Percentiles rank a stretch among this genome's conserved stretches.
phyloP scores from a whole-genome alignment of 2,329 filamentous ascomycete species.

The Aspergillaceae sp. region DNA sequence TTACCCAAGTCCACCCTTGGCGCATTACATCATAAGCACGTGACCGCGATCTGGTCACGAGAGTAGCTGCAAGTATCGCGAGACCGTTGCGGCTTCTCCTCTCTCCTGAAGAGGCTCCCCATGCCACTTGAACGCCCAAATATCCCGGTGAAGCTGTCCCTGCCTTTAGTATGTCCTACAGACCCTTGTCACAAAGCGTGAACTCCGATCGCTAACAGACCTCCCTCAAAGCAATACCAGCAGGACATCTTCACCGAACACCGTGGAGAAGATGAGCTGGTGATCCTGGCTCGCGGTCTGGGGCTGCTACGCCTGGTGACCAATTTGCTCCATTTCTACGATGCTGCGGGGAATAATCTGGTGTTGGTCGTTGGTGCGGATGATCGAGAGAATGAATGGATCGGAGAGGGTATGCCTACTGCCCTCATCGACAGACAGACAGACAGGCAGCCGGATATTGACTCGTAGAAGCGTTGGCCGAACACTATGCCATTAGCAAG shows the following conservation, averaged over 20 bases:
- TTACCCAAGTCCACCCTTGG: background rate
- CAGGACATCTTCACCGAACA: constrained; percentile 90
- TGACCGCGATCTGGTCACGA: constrained; percentile 10
- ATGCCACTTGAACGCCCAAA: constrained; percentile 37
- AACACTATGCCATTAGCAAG: constrained; percentile 86
- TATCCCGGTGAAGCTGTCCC: constrained; percentile 53
- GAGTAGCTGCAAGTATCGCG: background rate
- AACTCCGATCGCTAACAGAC: constrained; percentile 7
- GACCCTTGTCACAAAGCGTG: background rate
- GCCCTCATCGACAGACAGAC: background rate
- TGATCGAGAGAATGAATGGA: constrained; percentile 91
- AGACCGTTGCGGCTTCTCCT: constrained; percentile 4
- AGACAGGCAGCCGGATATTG: constrained; percentile 2
- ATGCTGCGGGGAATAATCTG: constrained; percentile 88
- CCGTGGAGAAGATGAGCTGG: constrained; percentile 82
- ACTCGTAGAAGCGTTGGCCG: constrained; percentile 58
- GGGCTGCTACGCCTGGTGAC: constrained; percentile 85
- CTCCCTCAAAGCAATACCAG: constrained; percentile 62
- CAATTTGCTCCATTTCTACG: constrained; percentile 94
- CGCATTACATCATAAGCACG: constrained; percentile 15
- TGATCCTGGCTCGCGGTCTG: constrained; percentile 82
- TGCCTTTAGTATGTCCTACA: constrained; percentile 45
- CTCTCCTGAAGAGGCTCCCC: constrained; percentile 20
- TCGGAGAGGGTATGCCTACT: constrained; percentile 58
- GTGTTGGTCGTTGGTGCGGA: constrained; percentile 83